These are phyloP conservation scores for Cucurbita moschata DNA, from an alignment of 306 rosid genomes.

Conservation along the genomic window DNA sequence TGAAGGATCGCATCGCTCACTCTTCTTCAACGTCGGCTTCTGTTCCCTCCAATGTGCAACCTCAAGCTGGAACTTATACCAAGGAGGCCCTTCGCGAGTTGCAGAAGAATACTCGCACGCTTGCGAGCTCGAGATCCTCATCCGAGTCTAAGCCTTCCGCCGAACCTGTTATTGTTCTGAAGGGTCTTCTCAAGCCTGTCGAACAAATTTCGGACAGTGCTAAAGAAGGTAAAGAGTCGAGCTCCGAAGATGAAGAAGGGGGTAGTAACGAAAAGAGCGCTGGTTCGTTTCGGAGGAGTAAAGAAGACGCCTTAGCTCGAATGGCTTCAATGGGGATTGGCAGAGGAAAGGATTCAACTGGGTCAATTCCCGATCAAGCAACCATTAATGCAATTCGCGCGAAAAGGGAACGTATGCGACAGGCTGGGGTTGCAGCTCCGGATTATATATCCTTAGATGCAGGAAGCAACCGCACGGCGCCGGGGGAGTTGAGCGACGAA, in stretches of 20 bases:
- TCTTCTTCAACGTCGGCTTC: conserved; percentile 23
- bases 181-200: conserved; percentile 58
- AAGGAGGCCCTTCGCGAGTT: conserved; percentile 80
- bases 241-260: conserved; percentile 24
- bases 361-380: conserved; percentile 47
- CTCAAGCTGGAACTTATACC: conserved; percentile 85
- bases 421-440: conserved; percentile 50
- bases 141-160: conserved; percentile 45
- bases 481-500: conserved; percentile 83
- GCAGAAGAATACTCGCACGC: conserved; percentile 87
- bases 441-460: conserved; percentile 45
- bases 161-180: conserved; percentile 59
- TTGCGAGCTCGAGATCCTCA: conserved; percentile 39
- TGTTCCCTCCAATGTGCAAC: conserved; percentile 63
- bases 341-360: conserved; percentile 28
- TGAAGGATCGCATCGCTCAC: conserved; percentile 46
- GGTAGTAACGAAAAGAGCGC: conserved; percentile 7
- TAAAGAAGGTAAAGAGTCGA: conserved; percentile 17
- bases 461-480: conserved; percentile 80
- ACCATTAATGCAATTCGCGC: conserved; percentile 45
- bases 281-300: conserved; percentile 13
- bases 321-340: conserved; percentile 45
- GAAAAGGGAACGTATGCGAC: conserved; percentile 50
- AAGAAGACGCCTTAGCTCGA: conserved; percentile 28
- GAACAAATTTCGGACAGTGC: conserved; percentile 9